Base-by-base conservation (phyloP, 495 filamentous ascomycete genomes). In the Podospora conica region DNA sequence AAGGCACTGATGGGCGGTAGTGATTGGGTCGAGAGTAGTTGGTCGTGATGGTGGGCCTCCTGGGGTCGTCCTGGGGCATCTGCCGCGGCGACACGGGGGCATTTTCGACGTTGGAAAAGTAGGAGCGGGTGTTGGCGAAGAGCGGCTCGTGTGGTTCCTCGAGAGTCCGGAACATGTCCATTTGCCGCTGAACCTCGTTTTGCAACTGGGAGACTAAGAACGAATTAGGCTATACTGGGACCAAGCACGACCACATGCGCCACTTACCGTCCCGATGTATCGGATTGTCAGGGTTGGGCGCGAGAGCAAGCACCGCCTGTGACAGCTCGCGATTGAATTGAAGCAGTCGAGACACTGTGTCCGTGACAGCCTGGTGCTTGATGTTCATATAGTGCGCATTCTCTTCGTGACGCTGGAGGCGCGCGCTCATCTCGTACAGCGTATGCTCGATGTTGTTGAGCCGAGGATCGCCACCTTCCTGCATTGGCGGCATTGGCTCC, bases 71-170 rank as follows among this genome's bases (percentile, higher is more conserved):
- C 74, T 92, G 88, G 24, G 93, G 87, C 55, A 92, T 76, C 79
- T 97, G 95, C 40, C 92, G 91, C 27, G 95, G 95, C n/a, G 95
- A 97, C 18, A 97, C 80, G 33, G 95, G 92, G 6, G 90, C 87
- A 55, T 89, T 88, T 60, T 93, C 91, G 66, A 92, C 79, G 69
- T 86, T 89, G 57, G 86, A 85, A 73, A 94, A 91, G 75, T 88
- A 93, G 18, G 89, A 84, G 64, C 89, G 91, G 63, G 89, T 88
- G 29, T 86, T 88, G 48, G 90, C 85, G 70, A 95, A 86, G 23
- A 91, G 80, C 27, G 84, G 78, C 61, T 96, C 93, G 68, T 90
- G 87, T 27, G 89, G 85, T 62, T 92, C 90, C 65, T 97, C 94
- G 10, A 84, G 68, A 25, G 76, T 73, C 63, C 82, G 75, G 66